Evolutionary conservation across 2,329 filamentous ascomycete species (phyloP).

Genomic region (Phialophora tarda): DNA sequence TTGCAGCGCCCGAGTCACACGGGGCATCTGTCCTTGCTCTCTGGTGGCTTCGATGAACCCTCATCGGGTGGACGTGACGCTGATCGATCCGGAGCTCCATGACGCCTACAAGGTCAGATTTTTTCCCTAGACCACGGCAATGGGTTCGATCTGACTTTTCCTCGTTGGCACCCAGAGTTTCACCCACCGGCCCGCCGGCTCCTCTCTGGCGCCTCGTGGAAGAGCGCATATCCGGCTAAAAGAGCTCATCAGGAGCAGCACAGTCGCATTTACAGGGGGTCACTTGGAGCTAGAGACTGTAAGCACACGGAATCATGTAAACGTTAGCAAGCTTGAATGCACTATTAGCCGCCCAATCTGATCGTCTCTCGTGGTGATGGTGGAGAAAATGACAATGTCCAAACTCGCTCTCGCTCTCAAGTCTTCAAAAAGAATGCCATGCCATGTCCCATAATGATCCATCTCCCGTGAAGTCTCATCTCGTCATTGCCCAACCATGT

Average conservation of each 20-base stretch:
- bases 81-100: neutral
- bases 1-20: neutral
- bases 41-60: neutral
- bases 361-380: neutral
- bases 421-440: neutral
- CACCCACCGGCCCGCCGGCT: neutral
- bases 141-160: neutral
- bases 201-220: neutral
- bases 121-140: neutral
- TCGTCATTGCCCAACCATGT: constrained; percentile 7
- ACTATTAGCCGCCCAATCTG: constrained; percentile 17
- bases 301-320: neutral
- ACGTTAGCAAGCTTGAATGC: neutral
- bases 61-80: neutral
- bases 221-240: constrained; percentile 1
- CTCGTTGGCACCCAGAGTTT: neutral
- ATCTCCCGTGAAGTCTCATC: constrained; percentile 4
- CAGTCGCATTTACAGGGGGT: neutral
- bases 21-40: neutral
- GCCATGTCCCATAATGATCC: constrained; percentile 1
- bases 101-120: neutral
- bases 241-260: neutral
- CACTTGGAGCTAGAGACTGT: no score
- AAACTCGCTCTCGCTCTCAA: constrained; percentile 8
- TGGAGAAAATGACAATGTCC: constrained; percentile 3